Base-by-base conservation (phyloP, 805 yeast genomes). In the Myxozyma neotropica region DNA sequence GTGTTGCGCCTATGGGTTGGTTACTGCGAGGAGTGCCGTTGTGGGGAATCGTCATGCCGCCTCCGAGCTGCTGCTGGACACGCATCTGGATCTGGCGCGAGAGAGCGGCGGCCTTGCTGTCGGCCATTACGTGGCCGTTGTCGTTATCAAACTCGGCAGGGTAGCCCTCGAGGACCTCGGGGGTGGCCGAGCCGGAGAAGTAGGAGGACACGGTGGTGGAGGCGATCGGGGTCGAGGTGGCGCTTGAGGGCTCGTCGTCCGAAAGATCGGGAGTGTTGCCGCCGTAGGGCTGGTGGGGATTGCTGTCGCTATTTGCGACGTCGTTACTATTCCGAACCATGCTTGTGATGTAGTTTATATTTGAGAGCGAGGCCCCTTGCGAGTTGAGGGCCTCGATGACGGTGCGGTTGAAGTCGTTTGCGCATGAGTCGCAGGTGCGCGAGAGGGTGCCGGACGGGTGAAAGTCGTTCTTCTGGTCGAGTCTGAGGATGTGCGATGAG, bases 401-500 rank as follows among this genome's bases (percentile, higher is more conserved):
- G 17, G 57, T 46, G 42, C 54, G 50, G 47, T 45, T 43, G 55
- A 59, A 88, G 61, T 84, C 88, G 40, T 74, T 75, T 50, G 83
- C 81, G 70, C 96, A 88, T 42, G 72, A 69, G 67, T 83, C 85
- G 70, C 96, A 88, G 8, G 89, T 89, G 69, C 88, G 83, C 21
- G 85, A 81, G 29, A 86, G 74, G 13, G 82, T 76, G 2, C 93
- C 93, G 53, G 83, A 75, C 5, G 88, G 85, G 21, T 86, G 89
- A 55, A 86, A 82, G 61, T 71, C 70, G 58, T 74, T 70, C 52
- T 67, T 61, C 55, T 71, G 67, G 83, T 36, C 94, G 83, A 73
- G 81, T 71, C 68, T 80, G 75, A 70, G 84, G 77, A 69, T 83
- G 77, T 74, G 84, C 78, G 63, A 82, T 71, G 75, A 79, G 72